Evolutionary conservation across 2,329 filamentous ascomycete genomes (phyloP).

Genomic region (Neonectria punicea): DNA sequence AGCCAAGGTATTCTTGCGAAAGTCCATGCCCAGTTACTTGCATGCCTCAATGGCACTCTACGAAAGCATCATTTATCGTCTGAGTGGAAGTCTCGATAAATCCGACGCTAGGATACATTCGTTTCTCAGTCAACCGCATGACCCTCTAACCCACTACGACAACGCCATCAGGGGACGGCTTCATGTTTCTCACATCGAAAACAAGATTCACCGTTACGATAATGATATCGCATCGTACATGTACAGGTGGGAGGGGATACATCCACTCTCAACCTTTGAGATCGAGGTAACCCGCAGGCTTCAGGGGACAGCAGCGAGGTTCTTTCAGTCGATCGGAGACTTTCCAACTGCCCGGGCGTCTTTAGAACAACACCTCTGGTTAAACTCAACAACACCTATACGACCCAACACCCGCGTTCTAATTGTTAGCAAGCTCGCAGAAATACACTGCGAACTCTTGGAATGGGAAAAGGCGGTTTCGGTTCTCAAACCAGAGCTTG

Average conservation of each 20-base stretch:
- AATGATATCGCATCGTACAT: constrained; percentile 43
- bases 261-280: constrained; percentile 46
- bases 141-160: constrained; percentile 37
- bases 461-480: constrained; percentile 37
- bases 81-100: constrained; percentile 40
- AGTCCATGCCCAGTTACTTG: constrained; percentile 46
- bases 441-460: constrained; percentile 45
- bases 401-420: constrained; percentile 41
- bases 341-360: constrained; percentile 44
- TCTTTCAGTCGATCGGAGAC: constrained; percentile 48
- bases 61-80: constrained; percentile 45
- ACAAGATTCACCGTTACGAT: constrained; percentile 48
- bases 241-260: constrained; percentile 45
- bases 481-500: constrained; percentile 39
- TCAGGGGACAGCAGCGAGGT: constrained; percentile 46
- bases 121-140: constrained; percentile 35
- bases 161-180: constrained; percentile 46
- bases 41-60: constrained; percentile 46
- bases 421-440: constrained; percentile 42
- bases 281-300: constrained; percentile 48
- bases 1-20: constrained; percentile 39
- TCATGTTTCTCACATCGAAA: constrained; percentile 49
- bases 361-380: constrained; percentile 45
- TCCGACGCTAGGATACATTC: constrained; percentile 41
- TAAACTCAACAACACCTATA: constrained; percentile 40